Evolutionary conservation across 352 stramenopile genomes (phyloP).

Genomic region (Globisporangium middletonii): DNA sequence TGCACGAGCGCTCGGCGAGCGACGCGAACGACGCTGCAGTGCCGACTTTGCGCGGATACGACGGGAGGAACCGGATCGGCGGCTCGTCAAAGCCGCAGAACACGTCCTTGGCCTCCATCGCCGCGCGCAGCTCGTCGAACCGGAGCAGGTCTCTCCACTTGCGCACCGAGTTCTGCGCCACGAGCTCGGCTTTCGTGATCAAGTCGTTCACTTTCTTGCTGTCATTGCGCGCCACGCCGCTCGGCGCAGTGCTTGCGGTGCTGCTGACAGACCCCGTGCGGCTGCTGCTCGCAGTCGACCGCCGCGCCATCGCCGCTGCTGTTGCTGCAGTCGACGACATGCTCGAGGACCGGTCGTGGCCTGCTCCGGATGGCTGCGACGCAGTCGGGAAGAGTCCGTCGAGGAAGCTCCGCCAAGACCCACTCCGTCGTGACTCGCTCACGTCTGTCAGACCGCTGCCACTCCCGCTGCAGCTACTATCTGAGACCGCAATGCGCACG

Average conservation of each 20-base stretch:
- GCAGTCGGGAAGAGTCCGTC: slow-evolving; percentile 34
- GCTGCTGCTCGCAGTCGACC: slow-evolving; percentile 11
- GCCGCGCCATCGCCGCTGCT: background rate
- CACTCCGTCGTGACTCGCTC: background rate
- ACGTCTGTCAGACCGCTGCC: background rate
- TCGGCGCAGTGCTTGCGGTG: background rate
- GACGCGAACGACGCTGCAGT: slow-evolving; percentile 57
- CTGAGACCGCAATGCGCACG: background rate
- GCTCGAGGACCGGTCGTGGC: background rate
- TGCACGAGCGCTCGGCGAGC: slow-evolving; percentile 50
- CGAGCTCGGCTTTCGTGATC: slow-evolving; percentile 52
- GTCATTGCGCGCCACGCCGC: slow-evolving; percentile 14
- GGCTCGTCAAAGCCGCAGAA: slow-evolving; percentile 85
- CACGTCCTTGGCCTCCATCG: slow-evolving; percentile 76
- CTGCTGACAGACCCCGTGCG: background rate
- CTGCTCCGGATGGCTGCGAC: background rate
- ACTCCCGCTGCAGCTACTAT: slow-evolving; percentile 1
- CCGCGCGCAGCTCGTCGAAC: slow-evolving; percentile 60
- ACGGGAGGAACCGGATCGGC: slow-evolving; percentile 65
- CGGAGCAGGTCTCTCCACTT: slow-evolving; percentile 76
- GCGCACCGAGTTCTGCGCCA: slow-evolving; percentile 40
- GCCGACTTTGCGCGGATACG: slow-evolving; percentile 61
- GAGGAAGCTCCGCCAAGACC: slow-evolving; percentile 44
- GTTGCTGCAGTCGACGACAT: background rate
- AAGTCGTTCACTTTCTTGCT: slow-evolving; percentile 64